Conservation (phyloP, 2,329 filamentous ascomycete genomes). For the Dothistroma pini region DNA sequence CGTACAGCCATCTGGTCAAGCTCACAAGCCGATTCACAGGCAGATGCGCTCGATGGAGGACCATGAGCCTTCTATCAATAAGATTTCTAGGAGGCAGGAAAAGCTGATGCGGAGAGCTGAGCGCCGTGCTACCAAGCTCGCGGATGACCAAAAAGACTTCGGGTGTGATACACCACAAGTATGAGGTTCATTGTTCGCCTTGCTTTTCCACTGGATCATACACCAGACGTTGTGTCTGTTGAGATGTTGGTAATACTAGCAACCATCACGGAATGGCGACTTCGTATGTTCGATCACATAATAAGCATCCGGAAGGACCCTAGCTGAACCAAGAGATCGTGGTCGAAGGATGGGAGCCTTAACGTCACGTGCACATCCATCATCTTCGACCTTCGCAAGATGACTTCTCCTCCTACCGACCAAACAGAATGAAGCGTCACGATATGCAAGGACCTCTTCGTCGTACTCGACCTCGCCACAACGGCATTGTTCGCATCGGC, state of each 20-base stretch:
- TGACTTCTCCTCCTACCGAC: not conserved
- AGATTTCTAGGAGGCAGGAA: not conserved
- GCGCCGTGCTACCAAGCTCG: not conserved
- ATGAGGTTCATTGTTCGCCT: not conserved
- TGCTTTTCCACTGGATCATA: too few relatives aligned
- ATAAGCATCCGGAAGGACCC: not conserved
- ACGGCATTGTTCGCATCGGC: not conserved
- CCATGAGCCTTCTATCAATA: not conserved
- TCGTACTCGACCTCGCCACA: not conserved
- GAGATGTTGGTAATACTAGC: not conserved
- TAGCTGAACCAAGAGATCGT: not conserved
- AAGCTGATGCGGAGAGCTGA: constrained; percentile 2
- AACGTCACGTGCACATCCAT: not conserved
- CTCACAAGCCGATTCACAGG: not conserved
- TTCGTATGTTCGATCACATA: not conserved
- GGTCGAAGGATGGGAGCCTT: not conserved
- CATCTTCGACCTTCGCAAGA: not conserved
- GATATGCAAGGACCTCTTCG: not conserved
- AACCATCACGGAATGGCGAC: not conserved
- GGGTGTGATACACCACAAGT: not conserved
- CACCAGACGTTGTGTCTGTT: not conserved
- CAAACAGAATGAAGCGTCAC: not conserved
- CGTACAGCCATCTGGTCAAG: not conserved
- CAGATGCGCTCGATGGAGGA: not conserved
- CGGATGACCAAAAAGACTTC: not conserved